phyloP scores from a whole-genome alignment of 768 basidiomycete species.

The Terana coerulea region DNA sequence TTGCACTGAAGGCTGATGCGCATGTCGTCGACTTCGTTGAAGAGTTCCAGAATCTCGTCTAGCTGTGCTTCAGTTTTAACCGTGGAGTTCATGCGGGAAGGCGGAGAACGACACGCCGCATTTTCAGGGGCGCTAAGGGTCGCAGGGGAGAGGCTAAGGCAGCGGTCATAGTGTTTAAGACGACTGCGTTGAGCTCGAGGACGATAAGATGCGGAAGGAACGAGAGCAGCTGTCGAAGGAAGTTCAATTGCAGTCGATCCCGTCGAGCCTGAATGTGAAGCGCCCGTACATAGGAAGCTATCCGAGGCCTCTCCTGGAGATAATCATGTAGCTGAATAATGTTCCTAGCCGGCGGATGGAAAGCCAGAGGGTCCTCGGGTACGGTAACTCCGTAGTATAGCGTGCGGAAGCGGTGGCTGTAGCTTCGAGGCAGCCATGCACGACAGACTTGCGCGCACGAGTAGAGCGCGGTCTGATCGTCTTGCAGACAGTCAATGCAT shows the following conservation, averaged over 20 bases:
- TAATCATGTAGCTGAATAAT: not conserved
- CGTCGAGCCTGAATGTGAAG: not conserved
- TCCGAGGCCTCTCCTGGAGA: not conserved
- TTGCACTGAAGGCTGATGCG: not conserved
- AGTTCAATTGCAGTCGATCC: not conserved
- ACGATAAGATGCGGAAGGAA: not conserved
- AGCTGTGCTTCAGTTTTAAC: not conserved
- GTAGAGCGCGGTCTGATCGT: not conserved
- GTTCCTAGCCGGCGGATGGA: not conserved
- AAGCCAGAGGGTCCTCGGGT: not conserved
- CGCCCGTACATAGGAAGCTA: not conserved
- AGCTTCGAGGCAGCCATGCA: not conserved
- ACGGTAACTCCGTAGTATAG: not conserved
- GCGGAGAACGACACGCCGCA: not conserved
- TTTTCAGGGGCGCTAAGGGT: not conserved
- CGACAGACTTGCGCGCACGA: not conserved
- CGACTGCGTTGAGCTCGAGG: not conserved
- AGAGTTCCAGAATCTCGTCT: not conserved
- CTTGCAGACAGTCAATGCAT: not conserved
- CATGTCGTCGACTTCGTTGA: not conserved
- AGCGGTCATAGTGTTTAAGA: not conserved
- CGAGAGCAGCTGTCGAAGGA: not conserved
- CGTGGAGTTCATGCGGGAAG: not conserved
- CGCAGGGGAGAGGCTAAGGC: not conserved
- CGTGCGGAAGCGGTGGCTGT: not conserved